Evolutionary conservation across 2,329 filamentous ascomycete species (phyloP).

Genomic region (Aspergillus pseudotamarii): DNA sequence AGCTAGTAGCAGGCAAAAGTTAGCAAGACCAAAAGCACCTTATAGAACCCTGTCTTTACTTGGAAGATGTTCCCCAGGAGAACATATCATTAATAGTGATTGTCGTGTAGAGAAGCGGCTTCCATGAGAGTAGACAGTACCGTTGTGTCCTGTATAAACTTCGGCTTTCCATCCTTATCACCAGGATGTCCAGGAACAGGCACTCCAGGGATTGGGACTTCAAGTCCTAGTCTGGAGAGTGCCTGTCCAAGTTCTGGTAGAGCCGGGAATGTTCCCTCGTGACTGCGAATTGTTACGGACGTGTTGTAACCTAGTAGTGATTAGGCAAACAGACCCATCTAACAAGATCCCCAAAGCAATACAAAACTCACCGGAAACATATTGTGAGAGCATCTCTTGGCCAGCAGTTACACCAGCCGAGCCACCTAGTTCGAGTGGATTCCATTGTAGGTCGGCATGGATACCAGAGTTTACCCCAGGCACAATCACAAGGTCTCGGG

Average conservation of each 20-base stretch:
- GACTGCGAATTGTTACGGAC: conserved; percentile 71
- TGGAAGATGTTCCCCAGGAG: conserved; percentile 14
- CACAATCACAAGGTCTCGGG: conserved; percentile 63
- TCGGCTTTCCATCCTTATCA: conserved; percentile 50
- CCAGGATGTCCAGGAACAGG: conserved; percentile 55
- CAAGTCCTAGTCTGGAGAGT: conserved; percentile 71
- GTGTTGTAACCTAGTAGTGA: conserved; percentile 69
- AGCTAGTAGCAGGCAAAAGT: conserved; percentile 46
- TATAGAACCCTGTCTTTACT: conserved; percentile 30
- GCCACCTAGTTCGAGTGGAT: conserved; percentile 67
- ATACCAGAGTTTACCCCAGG: conserved; percentile 74
- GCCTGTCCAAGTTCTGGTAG: conserved; percentile 73
- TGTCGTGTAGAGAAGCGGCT: conserved; percentile 15
- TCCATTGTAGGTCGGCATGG: conserved; percentile 71
- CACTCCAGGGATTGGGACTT: conserved; percentile 71
- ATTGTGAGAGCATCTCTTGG: conserved; percentile 76
- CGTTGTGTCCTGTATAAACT: conserved; percentile 83
- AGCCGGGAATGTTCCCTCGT: conserved; percentile 71
- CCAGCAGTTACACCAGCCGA: conserved; percentile 64
- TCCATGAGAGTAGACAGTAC: conserved; percentile 40
- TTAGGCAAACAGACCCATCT: conserved; percentile 8
- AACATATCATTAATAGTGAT: conserved; percentile 12
- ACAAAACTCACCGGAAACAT: conserved; percentile 67
- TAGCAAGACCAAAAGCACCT: conserved; percentile 12
- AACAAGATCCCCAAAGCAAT: neutral